Conservation (phyloP, 352 stramenopile species). For the Phytophthora cryptogea region DNA sequence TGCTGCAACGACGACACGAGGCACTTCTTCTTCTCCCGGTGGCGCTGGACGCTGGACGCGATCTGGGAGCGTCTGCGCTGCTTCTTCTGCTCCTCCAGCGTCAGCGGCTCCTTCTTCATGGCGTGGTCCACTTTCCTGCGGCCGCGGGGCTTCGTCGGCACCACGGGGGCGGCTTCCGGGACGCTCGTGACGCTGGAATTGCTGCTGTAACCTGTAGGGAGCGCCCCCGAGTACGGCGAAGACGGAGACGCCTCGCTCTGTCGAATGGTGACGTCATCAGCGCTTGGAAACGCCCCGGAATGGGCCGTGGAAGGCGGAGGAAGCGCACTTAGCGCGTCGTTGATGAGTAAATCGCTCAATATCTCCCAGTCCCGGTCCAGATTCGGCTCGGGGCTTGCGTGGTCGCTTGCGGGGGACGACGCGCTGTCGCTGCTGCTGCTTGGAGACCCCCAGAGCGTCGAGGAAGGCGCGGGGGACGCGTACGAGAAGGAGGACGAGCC, state of each 20-base stretch:
- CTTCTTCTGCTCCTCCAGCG: conserved; percentile 66
- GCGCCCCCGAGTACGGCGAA: conserved; percentile 15
- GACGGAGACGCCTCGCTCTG: conserved; percentile 18
- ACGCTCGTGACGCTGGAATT: conserved; percentile 8
- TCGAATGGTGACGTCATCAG: conserved; percentile 2
- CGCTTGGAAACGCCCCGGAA: not conserved
- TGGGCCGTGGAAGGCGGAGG: conserved; percentile 1
- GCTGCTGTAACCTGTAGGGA: conserved; percentile 18
- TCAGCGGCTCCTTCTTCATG: conserved; percentile 30
- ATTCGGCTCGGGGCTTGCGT: conserved; percentile 2
- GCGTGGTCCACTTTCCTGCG: conserved; percentile 6
- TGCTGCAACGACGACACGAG: conserved; percentile 51
- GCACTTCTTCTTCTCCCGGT: conserved; percentile 71
- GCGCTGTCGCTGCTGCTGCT: conserved; percentile 21
- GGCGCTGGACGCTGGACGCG: conserved; percentile 64
- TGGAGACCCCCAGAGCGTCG: conserved; percentile 9
- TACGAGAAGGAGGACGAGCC: conserved; percentile 5
- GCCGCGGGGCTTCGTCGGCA: conserved; percentile 16
- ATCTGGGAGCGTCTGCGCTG: conserved; percentile 61
- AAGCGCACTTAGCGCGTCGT: conserved; percentile 40
- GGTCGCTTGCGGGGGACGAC: conserved; percentile 11
- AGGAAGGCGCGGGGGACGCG: conserved; percentile 1
- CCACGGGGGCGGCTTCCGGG: conserved; percentile 1
- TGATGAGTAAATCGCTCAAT: conserved; percentile 58
- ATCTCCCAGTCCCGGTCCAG: conserved; percentile 54